Conservation (phyloP, 495 filamentous ascomycete species). For the Hamigera avellanea region DNA sequence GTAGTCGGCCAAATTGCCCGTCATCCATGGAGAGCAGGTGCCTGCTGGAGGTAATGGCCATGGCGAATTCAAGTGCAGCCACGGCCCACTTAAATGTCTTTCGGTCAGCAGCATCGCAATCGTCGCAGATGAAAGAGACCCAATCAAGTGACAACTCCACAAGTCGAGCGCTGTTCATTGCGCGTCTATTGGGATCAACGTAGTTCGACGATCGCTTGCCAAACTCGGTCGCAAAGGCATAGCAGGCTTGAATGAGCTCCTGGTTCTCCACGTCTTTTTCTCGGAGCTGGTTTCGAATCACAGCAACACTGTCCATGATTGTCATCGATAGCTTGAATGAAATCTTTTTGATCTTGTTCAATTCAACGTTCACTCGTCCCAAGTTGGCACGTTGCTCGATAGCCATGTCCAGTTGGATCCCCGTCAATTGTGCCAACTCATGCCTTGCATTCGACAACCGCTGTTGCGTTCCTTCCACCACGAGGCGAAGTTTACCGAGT, state of each 20-base stretch:
- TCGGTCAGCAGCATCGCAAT: constrained; percentile 87
- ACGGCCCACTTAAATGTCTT: constrained; percentile 98
- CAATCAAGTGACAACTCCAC: constrained; percentile 90
- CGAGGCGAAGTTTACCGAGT: constrained; percentile 72
- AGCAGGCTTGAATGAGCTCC: constrained; percentile 96
- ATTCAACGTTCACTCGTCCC: constrained; percentile 76
- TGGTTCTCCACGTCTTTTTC: constrained; percentile 78
- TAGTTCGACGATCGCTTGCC: constrained; percentile 85
- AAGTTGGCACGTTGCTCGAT: constrained; percentile 90
- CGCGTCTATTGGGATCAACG: constrained; percentile 84
- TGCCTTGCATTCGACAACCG: constrained; percentile 66
- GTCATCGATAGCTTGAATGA: constrained; percentile 96
- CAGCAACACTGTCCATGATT: constrained; percentile 97
- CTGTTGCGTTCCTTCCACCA: constrained; percentile 77
- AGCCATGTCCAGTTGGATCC: constrained; percentile 72
- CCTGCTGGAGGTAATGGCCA: constrained; percentile 88
- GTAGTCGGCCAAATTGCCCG: constrained; percentile 67
- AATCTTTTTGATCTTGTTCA: constrained; percentile 92
- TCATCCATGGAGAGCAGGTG: constrained; percentile 83
- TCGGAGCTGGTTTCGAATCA: constrained; percentile 62
- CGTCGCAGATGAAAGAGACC: constrained; percentile 96
- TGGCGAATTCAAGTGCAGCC: constrained; percentile 86
- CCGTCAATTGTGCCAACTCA: constrained; percentile 63
- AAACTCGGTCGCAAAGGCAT: constrained; percentile 96
- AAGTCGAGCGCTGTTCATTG: constrained; percentile 93